Evolutionary conservation across 1,284 basidiomycete species (phyloP).

Genomic region (Sanguinoderma infundibulare): DNA sequence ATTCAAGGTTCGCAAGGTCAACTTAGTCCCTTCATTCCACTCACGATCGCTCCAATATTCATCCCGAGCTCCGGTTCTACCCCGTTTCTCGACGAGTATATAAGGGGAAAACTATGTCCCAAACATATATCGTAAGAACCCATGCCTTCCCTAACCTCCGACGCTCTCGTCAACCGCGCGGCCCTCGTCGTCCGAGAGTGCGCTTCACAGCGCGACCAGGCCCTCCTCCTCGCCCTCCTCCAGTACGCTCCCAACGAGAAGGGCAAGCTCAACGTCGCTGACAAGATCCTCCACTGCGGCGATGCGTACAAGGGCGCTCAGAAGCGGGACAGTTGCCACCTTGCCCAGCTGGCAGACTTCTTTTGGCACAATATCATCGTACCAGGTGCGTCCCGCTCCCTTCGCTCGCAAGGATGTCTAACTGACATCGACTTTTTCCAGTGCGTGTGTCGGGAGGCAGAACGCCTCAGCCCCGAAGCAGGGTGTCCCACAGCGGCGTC

Average conservation of each 20-base stretch:
- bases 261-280: constrained; percentile 14
- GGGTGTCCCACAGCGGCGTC: constrained; percentile 14
- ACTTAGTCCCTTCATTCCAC: too few relatives aligned
- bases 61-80: too few relatives aligned
- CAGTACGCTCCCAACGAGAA: constrained; percentile 18
- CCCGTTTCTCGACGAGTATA: too few relatives aligned
- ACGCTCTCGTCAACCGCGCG: constrained; percentile 7
- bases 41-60: neutral
- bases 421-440: neutral
- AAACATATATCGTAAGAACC: too few relatives aligned
- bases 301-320: constrained; percentile 8
- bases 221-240: constrained; percentile 19
- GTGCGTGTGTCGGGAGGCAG: constrained; percentile 22
- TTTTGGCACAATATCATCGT: constrained; percentile 24
- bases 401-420: neutral
- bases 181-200: constrained; percentile 11
- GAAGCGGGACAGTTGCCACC: constrained; percentile 7
- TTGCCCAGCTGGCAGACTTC: constrained; percentile 17
- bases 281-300: constrained; percentile 17
- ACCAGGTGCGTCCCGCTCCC: constrained; percentile 9
- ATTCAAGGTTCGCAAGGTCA: too few relatives aligned
- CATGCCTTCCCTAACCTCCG: constrained; percentile 16
- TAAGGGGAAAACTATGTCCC: too few relatives aligned
- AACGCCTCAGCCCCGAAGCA: constrained; percentile 20
- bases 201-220: constrained; percentile 14